These are phyloP conservation scores for Lichtheimia hyalospora DNA, from an alignment of 371 early-diverging fungal genomes.

Conservation along the genomic window DNA sequence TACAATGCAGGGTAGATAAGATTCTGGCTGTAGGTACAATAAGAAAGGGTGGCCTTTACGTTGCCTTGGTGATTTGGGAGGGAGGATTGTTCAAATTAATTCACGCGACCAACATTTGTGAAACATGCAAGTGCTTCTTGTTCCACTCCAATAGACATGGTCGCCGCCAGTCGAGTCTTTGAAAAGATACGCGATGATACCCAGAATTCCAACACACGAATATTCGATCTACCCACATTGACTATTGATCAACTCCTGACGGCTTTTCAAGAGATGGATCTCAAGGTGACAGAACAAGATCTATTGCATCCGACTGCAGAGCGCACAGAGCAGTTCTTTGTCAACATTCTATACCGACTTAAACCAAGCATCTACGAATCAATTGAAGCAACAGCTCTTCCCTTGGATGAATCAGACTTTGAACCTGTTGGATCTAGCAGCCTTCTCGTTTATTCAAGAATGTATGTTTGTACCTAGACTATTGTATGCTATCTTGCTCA, in stretches of 20 bases:
- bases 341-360: constrained; percentile 9
- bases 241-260: constrained; percentile 7
- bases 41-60: no score
- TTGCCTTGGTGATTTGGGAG: no score
- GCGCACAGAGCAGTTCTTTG: constrained; percentile 17
- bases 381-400: background rate
- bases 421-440: background rate
- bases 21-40: no score
- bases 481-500: background rate
- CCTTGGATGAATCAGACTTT: background rate
- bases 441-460: background rate
- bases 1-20: no score
- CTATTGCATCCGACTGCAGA: constrained; percentile 20
- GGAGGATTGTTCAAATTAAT: no score
- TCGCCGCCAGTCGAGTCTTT: no score
- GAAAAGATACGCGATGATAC: background rate
- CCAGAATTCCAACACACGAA: background rate
- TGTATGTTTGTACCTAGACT: background rate
- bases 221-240: constrained; percentile 16
- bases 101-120: no score
- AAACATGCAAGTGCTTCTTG: no score
- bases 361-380: background rate
- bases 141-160: no score
- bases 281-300: constrained; percentile 18
- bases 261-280: constrained; percentile 17